These are phyloP conservation scores for Geotrichum ghanense DNA, from an alignment of 805 yeast genomes.

Conservation along the genomic window DNA sequence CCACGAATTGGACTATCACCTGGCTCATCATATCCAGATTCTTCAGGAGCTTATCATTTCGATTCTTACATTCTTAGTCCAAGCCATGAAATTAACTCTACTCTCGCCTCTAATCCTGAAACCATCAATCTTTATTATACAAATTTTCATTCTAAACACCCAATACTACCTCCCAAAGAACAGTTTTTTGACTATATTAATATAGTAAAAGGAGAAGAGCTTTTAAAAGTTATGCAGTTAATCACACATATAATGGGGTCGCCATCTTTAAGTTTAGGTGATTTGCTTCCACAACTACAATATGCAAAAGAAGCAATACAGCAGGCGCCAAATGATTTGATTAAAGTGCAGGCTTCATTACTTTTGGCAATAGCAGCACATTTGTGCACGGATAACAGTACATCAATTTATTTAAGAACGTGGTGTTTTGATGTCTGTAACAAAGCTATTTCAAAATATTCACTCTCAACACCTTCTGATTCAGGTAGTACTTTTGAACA, in stretches of 20 bases:
- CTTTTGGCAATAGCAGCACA: not conserved
- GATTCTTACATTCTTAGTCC: not conserved
- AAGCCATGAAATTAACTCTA: not conserved
- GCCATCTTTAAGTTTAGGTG: not conserved
- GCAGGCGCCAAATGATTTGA: not conserved
- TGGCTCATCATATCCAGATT: not conserved
- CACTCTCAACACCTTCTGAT: not conserved
- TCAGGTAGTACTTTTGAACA: not conserved
- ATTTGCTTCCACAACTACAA: not conserved
- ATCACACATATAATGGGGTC: not conserved
- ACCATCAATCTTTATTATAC: not conserved
- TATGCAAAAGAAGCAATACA: not conserved
- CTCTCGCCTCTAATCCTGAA: not conserved
- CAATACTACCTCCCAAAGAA: not conserved
- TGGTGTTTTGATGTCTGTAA: not conserved
- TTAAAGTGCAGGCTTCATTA: not conserved
- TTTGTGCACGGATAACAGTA: not conserved
- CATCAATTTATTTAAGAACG: not conserved
- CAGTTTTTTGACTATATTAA: not conserved
- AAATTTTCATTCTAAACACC: conserved; percentile 1
- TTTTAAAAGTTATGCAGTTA: not conserved
- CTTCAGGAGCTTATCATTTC: not conserved
- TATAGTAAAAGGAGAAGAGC: not conserved
- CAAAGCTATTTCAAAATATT: not conserved
- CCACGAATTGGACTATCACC: not conserved